phyloP scores from a whole-genome alignment of 768 basidiomycete species.

The Leucocoprinus sp. region DNA sequence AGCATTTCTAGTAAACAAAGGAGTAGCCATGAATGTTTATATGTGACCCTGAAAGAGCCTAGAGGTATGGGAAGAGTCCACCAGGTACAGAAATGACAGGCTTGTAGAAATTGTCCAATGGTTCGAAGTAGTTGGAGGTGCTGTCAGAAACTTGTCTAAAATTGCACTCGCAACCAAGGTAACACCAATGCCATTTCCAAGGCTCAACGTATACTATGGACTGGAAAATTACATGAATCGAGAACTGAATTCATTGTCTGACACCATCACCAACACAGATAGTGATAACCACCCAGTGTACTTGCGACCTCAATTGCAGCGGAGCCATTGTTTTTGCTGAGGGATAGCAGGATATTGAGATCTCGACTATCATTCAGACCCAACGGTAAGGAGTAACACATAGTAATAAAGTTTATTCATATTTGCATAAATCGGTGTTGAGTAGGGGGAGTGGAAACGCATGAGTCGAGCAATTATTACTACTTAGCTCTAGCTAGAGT shows the following conservation, averaged over 20 bases:
- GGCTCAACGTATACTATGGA: slow-evolving; percentile 50
- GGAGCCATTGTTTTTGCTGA: slow-evolving; percentile 50
- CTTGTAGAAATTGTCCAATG: slow-evolving; percentile 52
- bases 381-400: slow-evolving; percentile 43
- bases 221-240: slow-evolving; percentile 38
- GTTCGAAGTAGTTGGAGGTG: slow-evolving; percentile 58
- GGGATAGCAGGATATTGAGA: slow-evolving; percentile 58
- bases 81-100: slow-evolving; percentile 47
- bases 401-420: too few relatives aligned
- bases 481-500: too few relatives aligned
- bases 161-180: slow-evolving; percentile 50
- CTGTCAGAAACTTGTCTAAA: slow-evolving; percentile 52
- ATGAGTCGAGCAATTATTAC: too few relatives aligned
- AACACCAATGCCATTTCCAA: slow-evolving; percentile 47
- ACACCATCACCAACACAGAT: slow-evolving; percentile 52
- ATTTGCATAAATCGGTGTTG: too few relatives aligned
- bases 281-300: slow-evolving; percentile 55
- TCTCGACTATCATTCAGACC: slow-evolving; percentile 48
- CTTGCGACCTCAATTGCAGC: slow-evolving; percentile 47
- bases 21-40: slow-evolving; percentile 38
- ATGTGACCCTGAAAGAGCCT: slow-evolving; percentile 31
- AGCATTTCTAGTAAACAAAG: slow-evolving; percentile 37
- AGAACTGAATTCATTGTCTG: background rate
- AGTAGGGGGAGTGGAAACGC: too few relatives aligned
- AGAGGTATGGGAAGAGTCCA: slow-evolving; percentile 36